A percentile compares a stretch with the other conserved stretches of the same genome.
Conservation (phyloP, 2,329 filamentous ascomycete species). For the Tolypocladium cylindrosporum region DNA sequence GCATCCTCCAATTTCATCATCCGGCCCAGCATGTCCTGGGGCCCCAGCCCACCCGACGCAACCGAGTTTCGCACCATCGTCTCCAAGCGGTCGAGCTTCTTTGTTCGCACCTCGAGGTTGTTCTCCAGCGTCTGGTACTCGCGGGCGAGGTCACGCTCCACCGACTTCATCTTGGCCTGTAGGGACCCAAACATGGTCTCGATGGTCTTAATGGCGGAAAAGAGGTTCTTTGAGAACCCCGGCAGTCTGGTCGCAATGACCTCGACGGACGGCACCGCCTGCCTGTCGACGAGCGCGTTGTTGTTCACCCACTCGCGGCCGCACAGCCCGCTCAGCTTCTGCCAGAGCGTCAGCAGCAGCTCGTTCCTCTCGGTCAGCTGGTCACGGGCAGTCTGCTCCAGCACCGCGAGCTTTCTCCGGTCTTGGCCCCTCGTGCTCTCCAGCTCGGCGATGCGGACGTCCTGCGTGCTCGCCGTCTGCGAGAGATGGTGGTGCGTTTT, state of each 20-base stretch:
- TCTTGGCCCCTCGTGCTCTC: conserved; percentile 72
- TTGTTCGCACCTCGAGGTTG: conserved; percentile 66
- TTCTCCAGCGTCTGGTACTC: conserved; percentile 83
- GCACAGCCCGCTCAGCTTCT: conserved; percentile 73
- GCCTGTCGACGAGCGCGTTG: conserved; percentile 81
- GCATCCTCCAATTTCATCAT: conserved; percentile 48
- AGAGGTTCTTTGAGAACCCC: conserved; percentile 81
- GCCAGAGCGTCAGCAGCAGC: conserved; percentile 82
- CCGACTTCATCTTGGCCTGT: conserved; percentile 65
- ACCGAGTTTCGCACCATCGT: conserved; percentile 60
- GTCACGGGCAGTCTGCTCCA: conserved; percentile 76
- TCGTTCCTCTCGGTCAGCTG: conserved; percentile 86
- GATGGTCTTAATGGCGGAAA: conserved; percentile 78
- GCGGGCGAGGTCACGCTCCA: conserved; percentile 85
- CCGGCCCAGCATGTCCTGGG: conserved; percentile 33
- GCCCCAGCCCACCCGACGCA: conserved; percentile 35
- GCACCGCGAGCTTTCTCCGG: conserved; percentile 60
- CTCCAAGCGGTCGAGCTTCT: conserved; percentile 83
- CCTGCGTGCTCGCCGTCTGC: conserved; percentile 77
- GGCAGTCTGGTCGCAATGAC: conserved; percentile 77
- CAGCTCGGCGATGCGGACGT: conserved; percentile 75
- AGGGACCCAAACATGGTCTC: conserved; percentile 72
- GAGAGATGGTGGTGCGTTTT: conserved; percentile 80
- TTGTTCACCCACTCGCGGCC: conserved; percentile 87
- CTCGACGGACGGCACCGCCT: conserved; percentile 72